Conservation (phyloP, 441 rosid species). For the Gossypium schwendimanii region DNA sequence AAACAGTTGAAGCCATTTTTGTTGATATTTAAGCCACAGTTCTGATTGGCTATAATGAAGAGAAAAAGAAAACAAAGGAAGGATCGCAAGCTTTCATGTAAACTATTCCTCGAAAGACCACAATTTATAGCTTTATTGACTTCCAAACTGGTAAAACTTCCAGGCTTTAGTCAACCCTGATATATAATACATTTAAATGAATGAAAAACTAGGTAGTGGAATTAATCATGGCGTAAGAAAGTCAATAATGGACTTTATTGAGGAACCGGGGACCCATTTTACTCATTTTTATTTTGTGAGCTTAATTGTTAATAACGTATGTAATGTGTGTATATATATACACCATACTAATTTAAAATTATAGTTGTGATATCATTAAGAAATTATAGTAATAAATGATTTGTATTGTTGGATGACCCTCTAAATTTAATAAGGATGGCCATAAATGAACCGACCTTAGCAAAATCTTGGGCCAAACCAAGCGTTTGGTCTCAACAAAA, state of each 20-base stretch:
- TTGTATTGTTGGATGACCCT: too few relatives aligned
- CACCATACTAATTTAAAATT: too few relatives aligned
- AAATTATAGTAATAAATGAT: too few relatives aligned
- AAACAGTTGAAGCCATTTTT: not conserved
- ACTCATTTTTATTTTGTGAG: too few relatives aligned
- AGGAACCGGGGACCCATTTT: too few relatives aligned
- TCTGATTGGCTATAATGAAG: not conserved
- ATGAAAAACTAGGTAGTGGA: too few relatives aligned
- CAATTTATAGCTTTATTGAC: not conserved
- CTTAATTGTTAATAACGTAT: too few relatives aligned
- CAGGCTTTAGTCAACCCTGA: not conserved
- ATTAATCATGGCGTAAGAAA: too few relatives aligned
- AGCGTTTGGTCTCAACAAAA: not conserved
- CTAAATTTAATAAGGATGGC: not conserved
- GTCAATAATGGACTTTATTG: too few relatives aligned
- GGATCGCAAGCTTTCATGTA: not conserved
- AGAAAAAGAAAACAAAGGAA: too few relatives aligned
- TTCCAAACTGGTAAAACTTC: not conserved
- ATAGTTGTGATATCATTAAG: too few relatives aligned
- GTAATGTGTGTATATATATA: too few relatives aligned
- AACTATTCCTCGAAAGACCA: not conserved
- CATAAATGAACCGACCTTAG: not conserved
- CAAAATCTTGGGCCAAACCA: not conserved
- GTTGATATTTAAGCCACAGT: not conserved
- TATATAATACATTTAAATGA: not conserved